These are phyloP conservation scores for Lathyrus tuberosus DNA, from an alignment of 306 rosid genomes.

Conservation along the genomic window DNA sequence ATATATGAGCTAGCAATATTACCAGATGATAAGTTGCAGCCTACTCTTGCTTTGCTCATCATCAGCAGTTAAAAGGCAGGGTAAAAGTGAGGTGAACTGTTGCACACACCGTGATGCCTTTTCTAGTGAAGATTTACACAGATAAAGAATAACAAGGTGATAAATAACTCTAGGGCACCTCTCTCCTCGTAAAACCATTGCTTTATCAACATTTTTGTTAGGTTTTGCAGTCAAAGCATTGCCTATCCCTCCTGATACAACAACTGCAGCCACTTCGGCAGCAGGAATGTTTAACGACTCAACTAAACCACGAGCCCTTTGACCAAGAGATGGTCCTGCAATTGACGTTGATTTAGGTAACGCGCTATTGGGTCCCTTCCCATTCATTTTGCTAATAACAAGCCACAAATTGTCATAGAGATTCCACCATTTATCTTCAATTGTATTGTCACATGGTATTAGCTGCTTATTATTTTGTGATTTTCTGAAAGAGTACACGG, in stretches of 20 bases:
- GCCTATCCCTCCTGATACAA: slow-evolving; percentile 95
- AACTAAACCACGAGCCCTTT: slow-evolving; percentile 97
- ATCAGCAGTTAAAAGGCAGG: slow-evolving; percentile 80
- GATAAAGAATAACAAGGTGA: slow-evolving; percentile 83
- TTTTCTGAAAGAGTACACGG: slow-evolving; percentile 49
- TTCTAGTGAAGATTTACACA: slow-evolving; percentile 87
- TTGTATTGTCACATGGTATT: slow-evolving; percentile 47
- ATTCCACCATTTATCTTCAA: slow-evolving; percentile 88
- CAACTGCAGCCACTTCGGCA: slow-evolving; percentile 99
- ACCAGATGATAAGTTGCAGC: slow-evolving; percentile 95
- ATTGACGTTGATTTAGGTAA: slow-evolving; percentile 69
- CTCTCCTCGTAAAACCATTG: slow-evolving; percentile 94
- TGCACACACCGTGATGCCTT: slow-evolving; percentile 89
- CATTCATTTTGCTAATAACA: slow-evolving; percentile 75
- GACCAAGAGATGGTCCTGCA: slow-evolving; percentile 81
- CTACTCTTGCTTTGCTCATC: slow-evolving; percentile 96
- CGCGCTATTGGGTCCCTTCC: slow-evolving; percentile 73
- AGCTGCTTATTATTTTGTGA: slow-evolving; percentile 53
- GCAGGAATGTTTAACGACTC: slow-evolving; percentile 99
- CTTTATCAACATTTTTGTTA: slow-evolving; percentile 85
- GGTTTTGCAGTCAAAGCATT: slow-evolving; percentile 85
- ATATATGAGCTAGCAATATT: slow-evolving; percentile 36
- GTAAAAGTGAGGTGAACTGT: slow-evolving; percentile 79
- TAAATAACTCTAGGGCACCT: slow-evolving; percentile 86
- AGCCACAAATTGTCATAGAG: slow-evolving; percentile 82